Percentiles rank a stretch among this genome's conserved stretches.
phyloP scores from a whole-genome alignment of 2,329 filamentous ascomycete genomes.

The Colletotrichum nymphaeae region DNA sequence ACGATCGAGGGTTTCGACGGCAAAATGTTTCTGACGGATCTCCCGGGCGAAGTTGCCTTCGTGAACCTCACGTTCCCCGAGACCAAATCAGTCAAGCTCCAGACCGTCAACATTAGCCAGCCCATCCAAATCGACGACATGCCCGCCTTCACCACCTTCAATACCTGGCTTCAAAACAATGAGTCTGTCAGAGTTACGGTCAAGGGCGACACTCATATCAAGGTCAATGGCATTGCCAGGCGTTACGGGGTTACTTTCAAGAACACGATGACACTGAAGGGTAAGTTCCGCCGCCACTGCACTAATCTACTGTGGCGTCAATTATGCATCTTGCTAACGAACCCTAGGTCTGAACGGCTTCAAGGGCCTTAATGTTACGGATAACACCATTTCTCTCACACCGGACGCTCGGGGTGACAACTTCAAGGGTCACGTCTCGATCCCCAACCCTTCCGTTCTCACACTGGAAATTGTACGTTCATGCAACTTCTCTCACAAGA shows the following conservation, averaged over 20 bases:
- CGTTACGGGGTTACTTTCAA: constrained; percentile 65
- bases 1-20: constrained; percentile 62
- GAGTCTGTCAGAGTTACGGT: constrained; percentile 63
- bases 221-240: constrained; percentile 60
- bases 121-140: constrained; percentile 57
- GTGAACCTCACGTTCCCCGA: constrained; percentile 62
- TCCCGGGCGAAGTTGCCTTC: constrained; percentile 58
- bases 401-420: constrained; percentile 62
- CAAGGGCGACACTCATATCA: constrained; percentile 62
- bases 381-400: constrained; percentile 59
- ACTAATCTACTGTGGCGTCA: background rate
- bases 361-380: constrained; percentile 62
- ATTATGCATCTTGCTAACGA: constrained; percentile 21
- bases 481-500: background rate
- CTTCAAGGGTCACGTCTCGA: constrained; percentile 68
- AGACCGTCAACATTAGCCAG: constrained; percentile 65
- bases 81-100: constrained; percentile 59
- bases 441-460: constrained; percentile 73
- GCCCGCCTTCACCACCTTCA: constrained; percentile 65
- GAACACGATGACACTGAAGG: constrained; percentile 63
- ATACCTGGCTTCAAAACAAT: constrained; percentile 63
- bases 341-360: constrained; percentile 63
- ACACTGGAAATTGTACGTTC: constrained; percentile 71
- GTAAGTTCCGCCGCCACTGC: constrained; percentile 32
- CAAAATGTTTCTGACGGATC: constrained; percentile 66